Evolutionary conservation across 768 basidiomycete genomes (phyloP).

Genomic region (Panaeolus papilionaceus): DNA sequence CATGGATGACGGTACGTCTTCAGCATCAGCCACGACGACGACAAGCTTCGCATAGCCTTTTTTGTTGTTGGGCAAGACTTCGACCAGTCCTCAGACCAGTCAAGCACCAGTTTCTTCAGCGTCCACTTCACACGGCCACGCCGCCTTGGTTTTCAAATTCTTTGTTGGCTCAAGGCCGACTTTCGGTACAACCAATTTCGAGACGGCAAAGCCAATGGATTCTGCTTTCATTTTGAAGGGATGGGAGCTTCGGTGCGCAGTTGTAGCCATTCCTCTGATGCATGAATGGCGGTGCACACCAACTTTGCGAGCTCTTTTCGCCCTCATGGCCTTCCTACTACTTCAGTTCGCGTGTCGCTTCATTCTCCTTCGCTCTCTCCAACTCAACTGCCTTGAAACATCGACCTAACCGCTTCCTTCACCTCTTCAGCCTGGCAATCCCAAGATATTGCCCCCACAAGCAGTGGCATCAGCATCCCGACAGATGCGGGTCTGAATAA

Average conservation of each 20-base stretch:
- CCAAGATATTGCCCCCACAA: constrained; percentile 78
- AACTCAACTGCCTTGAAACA: constrained; percentile 42
- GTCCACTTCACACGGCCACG: constrained; percentile 32
- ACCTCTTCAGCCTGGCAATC: constrained; percentile 77
- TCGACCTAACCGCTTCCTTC: constrained; percentile 44
- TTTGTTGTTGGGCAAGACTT: constrained; percentile 30
- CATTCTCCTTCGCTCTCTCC: constrained; percentile 48
- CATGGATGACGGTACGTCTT: constrained; percentile 80
- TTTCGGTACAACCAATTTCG: constrained; percentile 29
- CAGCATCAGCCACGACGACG: constrained; percentile 78
- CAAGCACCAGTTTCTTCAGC: constrained; percentile 33
- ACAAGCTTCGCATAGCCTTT: constrained; percentile 54
- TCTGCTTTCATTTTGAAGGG: neutral
- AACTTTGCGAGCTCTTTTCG: constrained; percentile 9
- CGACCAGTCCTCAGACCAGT: constrained; percentile 34
- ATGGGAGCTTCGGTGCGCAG: constrained; percentile 11
- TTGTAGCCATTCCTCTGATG: neutral
- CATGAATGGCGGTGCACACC: constrained; percentile 11
- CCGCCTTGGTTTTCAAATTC: constrained; percentile 35
- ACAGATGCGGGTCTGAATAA: constrained; percentile 50
- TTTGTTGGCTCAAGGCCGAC: constrained; percentile 53
- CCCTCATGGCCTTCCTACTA: constrained; percentile 23
- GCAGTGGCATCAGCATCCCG: constrained; percentile 74
- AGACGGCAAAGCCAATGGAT: constrained; percentile 13
- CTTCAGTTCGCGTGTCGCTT: constrained; percentile 34